Evolutionary conservation across 305 asterid genomes (phyloP).

Genomic region (Plantago lanceolata): DNA sequence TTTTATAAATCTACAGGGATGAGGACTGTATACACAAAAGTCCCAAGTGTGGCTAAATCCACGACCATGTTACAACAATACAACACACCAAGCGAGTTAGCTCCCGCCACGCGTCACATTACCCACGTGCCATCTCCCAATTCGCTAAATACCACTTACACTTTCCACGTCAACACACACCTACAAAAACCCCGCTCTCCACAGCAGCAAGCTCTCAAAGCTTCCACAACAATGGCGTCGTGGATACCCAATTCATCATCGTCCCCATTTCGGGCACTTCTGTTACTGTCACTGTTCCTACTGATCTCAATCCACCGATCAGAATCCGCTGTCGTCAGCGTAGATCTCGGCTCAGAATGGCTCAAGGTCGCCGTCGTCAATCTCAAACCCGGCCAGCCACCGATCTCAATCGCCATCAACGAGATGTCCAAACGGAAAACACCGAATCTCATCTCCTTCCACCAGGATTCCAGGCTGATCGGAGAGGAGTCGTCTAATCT

Average conservation of each 20-base stretch:
- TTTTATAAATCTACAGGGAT: too few species aligned
- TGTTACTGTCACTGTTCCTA: constrained; percentile 30
- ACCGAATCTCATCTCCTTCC: constrained; percentile 77
- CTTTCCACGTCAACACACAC: constrained; percentile 25
- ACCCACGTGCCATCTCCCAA: constrained; percentile 29
- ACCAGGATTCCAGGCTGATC: constrained; percentile 61
- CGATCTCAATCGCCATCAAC: constrained; percentile 88
- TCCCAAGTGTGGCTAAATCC: too few species aligned
- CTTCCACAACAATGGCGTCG: constrained; percentile 35
- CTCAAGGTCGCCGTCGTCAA: constrained; percentile 89
- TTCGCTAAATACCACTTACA: constrained; percentile 24
- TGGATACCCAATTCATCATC: constrained; percentile 25
- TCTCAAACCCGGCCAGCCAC: constrained; percentile 87
- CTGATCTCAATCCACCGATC: constrained; percentile 32
- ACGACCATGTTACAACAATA: constrained; percentile 14
- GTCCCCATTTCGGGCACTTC: constrained; percentile 36
- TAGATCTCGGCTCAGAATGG: constrained; percentile 99
- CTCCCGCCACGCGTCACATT: constrained; percentile 46
- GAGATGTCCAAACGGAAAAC: constrained; percentile 97
- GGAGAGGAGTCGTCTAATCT: constrained; percentile 87
- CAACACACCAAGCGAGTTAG: constrained; percentile 58
- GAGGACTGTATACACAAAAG: too few species aligned
- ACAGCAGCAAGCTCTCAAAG: constrained; percentile 8
- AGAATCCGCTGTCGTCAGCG: constrained; percentile 86
- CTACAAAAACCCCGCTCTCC: constrained; percentile 29